Conservation (phyloP, 2,329 filamentous ascomycete genomes). For the Lanzia echinophila region DNA sequence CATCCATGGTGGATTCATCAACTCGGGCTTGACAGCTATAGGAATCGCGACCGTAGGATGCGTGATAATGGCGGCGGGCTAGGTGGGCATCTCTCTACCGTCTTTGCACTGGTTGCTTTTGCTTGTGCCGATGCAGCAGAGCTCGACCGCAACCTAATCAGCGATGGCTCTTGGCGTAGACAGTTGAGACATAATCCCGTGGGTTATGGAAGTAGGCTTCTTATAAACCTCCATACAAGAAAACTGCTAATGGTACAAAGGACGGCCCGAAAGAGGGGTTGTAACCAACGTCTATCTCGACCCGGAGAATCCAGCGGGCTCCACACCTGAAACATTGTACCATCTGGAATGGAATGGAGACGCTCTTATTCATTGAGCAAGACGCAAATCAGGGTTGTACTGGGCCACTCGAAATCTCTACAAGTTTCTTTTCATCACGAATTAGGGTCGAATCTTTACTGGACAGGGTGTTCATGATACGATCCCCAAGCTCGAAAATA, state of each 20-base stretch:
- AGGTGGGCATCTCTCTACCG: conserved; percentile 17
- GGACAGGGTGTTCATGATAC: neutral
- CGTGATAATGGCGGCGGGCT: conserved; percentile 9
- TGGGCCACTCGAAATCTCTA: too few species aligned
- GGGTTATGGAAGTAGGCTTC: conserved; percentile 17
- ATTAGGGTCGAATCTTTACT: too few species aligned
- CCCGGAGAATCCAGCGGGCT: conserved; percentile 20
- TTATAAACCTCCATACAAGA: neutral
- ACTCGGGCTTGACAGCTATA: conserved; percentile 13
- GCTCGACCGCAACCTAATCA: conserved; percentile 12
- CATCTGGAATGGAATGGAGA: conserved; percentile 15
- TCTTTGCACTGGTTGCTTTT: conserved; percentile 24
- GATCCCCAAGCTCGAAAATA: neutral
- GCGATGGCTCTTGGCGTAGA: conserved; percentile 14
- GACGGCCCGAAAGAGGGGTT: conserved; percentile 16
- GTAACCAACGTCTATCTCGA: conserved; percentile 24
- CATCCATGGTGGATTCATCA: conserved; percentile 13
- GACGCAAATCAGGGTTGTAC: too few species aligned
- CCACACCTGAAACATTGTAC: conserved; percentile 13
- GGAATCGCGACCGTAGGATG: neutral
- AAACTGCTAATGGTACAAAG: conserved; percentile 5
- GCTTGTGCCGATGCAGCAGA: conserved; percentile 12
- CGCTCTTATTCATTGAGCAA: conserved; percentile 5
- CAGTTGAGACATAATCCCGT: conserved; percentile 15
- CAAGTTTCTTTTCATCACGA: too few species aligned